phyloP scores from a whole-genome alignment of 129 eudicot genomes.

The Chrysanthemum seticuspe region DNA sequence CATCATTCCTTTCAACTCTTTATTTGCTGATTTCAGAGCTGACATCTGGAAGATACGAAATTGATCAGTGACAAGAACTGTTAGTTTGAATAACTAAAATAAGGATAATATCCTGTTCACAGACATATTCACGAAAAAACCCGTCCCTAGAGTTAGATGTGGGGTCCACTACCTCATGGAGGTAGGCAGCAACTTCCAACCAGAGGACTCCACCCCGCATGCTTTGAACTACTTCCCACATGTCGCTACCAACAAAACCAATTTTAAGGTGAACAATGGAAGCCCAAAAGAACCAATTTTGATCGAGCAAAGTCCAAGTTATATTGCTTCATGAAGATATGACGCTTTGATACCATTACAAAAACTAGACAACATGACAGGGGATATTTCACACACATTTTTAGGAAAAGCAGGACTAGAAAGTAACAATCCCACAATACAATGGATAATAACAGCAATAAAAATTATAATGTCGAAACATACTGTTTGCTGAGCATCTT shows the following conservation, averaged over 20 bases:
- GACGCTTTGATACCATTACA: conserved; percentile 3
- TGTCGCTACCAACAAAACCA: conserved; percentile 66
- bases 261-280: conserved; percentile 29
- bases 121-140: conserved; percentile 16
- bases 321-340: conserved; percentile 14
- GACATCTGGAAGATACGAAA: conserved; percentile 60
- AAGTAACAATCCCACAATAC: not conserved
- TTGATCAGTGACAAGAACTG: conserved; percentile 6
- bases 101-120: conserved; percentile 20
- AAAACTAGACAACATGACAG: not conserved
- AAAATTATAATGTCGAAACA: conserved; percentile 19
- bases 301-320: conserved; percentile 13
- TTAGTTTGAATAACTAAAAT: conserved; percentile 13
- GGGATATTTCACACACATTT: not conserved
- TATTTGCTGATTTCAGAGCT: conserved; percentile 82
- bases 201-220: conserved; percentile 58
- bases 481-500: conserved; percentile 98
- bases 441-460: not conserved
- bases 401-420: conserved; percentile 6
- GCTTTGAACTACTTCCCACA: conserved; percentile 62
- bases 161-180: conserved; percentile 66
- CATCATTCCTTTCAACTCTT: conserved; percentile 97
- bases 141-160: conserved; percentile 35
- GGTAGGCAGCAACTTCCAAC: conserved; percentile 88
- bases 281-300: conserved; percentile 21